Conservation (phyloP, 139 green algal genomes). For the Micractinium sp. region DNA sequence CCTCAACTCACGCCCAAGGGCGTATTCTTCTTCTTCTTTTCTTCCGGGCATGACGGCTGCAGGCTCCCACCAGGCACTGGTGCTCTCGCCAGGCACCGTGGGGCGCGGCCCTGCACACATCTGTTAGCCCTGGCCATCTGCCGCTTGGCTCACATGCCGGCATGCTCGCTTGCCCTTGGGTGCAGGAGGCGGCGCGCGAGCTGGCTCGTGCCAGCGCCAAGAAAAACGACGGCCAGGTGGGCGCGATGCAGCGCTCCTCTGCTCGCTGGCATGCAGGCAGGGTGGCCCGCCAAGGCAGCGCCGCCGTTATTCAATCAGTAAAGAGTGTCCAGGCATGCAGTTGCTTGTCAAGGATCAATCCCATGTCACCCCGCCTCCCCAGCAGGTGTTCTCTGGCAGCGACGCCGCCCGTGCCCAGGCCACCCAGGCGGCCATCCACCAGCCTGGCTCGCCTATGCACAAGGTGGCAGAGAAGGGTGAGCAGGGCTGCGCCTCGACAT, state of each 20-base stretch:
- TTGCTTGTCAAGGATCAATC: no score
- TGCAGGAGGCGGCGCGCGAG: constrained; percentile 21
- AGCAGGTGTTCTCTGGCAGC: constrained; percentile 30
- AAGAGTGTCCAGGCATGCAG: not conserved
- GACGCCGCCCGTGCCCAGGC: constrained; percentile 13
- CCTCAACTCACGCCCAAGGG: no score
- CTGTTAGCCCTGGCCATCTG: no score
- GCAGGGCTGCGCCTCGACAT: not conserved
- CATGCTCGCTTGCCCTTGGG: not conserved
- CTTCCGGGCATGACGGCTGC: no score
- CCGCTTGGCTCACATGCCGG: no score
- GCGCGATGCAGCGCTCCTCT: not conserved
- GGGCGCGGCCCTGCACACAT: not conserved
- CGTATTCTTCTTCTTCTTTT: no score
- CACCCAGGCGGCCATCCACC: not conserved
- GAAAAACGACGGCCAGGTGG: constrained; percentile 11
- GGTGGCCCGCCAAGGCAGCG: not conserved
- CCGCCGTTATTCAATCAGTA: no score
- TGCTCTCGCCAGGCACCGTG: no score
- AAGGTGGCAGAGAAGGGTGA: constrained; percentile 27
- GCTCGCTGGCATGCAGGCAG: not conserved
- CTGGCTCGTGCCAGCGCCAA: not conserved
- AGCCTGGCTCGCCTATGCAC: constrained; percentile 3
- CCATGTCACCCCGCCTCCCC: not conserved
- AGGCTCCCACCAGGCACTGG: no score